Evolutionary conservation across 768 basidiomycete genomes (phyloP), one percentile per base, ranked within the genome.

Genomic region (Leccinum arenicola): DNA sequence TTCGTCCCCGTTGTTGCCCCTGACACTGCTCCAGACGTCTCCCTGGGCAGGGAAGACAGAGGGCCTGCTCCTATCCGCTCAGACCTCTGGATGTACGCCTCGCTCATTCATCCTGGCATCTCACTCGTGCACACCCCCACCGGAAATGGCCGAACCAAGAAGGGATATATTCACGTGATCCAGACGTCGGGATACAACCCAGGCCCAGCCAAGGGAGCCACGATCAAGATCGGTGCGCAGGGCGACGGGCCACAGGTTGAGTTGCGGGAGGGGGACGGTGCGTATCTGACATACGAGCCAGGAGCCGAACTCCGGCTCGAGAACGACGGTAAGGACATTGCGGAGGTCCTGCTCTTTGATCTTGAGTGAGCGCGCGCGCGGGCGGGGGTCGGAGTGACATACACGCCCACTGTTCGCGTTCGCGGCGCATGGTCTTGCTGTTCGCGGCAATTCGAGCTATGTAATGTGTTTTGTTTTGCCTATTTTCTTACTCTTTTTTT

Each of bases 51-150:
- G 51, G 89, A 94, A 58, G 87, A 77, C 1, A 63, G 75, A 0
- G 94, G 95, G 0, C 93, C 95, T 9, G 86, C 94, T 0, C 96
- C 95, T 3, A 86, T 91, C 15, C 84, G 87, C 29, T 84, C 84
- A 23, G 77, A 81, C 1, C 66, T 95, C 50, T 78, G 85, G 29
- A 77, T 95, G 68, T 91, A 85, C 66, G 90, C 94, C 5, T 84
- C 91, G 0, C 69, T 97, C 40, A 75, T 95, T n/a, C 78, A 83
- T 0, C 77, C 82, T 1, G 80, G 80, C 3, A 77, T 78, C 56
- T 80, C 77, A 11, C 66, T 94, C 54, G 72, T 77, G 58, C 82
- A 87, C 67, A 73, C 68, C 9, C 76, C 94, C 48, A 31, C 25
- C 23, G 64, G 61, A 31, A 71, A 73, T 29, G 77, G 76, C 2